A percentile compares a stretch with the other conserved stretches of the same genome.
Evolutionary conservation across 2,329 filamentous ascomycete species (phyloP).

Genomic region (Coniochaeta hoffmannii): DNA sequence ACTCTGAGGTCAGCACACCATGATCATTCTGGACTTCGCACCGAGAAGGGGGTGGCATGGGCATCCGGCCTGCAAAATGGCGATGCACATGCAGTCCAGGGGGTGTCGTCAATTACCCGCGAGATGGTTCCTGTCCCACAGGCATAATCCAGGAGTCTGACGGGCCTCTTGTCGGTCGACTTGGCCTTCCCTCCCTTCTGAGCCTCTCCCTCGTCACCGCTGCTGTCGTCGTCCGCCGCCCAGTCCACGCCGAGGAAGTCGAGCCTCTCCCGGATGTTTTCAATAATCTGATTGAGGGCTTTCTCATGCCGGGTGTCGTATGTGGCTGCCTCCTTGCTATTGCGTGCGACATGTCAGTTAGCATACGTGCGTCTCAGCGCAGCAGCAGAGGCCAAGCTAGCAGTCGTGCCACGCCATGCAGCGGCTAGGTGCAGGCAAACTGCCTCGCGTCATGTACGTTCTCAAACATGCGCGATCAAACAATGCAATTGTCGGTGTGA

Average conservation of each 20-base stretch:
- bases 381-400: neutral
- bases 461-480: neutral
- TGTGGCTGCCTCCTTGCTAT: conserved; percentile 41
- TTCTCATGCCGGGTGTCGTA: conserved; percentile 53
- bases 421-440: neutral
- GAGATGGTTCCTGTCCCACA: conserved; percentile 65
- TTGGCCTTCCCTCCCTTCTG: conserved; percentile 13
- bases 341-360: neutral
- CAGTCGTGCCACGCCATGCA: neutral
- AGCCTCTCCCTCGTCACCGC: conserved; percentile 21
- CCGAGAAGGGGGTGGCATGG: neutral
- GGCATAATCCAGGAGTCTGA: conserved; percentile 65
- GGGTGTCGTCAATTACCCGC: conserved; percentile 39
- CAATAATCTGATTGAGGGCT: conserved; percentile 44
- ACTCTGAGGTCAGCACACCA: neutral
- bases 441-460: neutral
- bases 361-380: neutral
- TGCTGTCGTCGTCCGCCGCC: conserved; percentile 29
- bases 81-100: neutral
- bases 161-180: conserved; percentile 31
- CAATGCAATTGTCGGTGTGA: neutral
- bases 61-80: neutral
- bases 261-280: conserved; percentile 42
- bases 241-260: conserved; percentile 58
- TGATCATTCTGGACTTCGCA: neutral